Percentiles rank a stretch among this genome's conserved stretches.
Conservation (phyloP, 2,329 filamentous ascomycete genomes). For the Diatrype stigma region DNA sequence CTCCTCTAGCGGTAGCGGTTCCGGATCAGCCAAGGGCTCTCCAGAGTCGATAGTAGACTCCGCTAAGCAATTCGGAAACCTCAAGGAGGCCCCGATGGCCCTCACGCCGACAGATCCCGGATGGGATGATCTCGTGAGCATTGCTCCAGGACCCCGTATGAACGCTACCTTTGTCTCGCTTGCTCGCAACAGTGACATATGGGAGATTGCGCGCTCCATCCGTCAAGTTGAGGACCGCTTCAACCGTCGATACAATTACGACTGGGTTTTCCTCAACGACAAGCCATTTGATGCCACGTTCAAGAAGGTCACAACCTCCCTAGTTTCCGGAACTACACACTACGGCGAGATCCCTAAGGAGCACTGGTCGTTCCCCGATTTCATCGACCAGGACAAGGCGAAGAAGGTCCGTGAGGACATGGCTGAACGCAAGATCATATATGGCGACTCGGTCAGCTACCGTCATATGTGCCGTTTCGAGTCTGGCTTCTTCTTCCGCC, state of each 20-base stretch:
- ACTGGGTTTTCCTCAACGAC: conserved; percentile 99
- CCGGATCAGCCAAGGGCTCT: conserved; percentile 22
- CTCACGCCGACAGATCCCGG: conserved; percentile 48
- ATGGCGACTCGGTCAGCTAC: conserved; percentile 95
- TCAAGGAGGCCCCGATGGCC: conserved; percentile 45
- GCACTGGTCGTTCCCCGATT: conserved; percentile 96
- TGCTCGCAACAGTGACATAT: conserved; percentile 87
- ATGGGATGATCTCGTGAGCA: conserved; percentile 48
- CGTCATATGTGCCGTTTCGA: conserved; percentile 99
- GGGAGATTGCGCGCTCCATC: conserved; percentile 96
- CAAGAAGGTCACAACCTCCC: conserved; percentile 81
- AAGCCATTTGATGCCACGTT: conserved; percentile 89
- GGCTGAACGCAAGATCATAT: conserved; percentile 92
- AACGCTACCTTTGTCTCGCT: conserved; percentile 98
- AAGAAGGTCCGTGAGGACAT: conserved; percentile 89
- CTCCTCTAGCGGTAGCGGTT: conserved; percentile 4
- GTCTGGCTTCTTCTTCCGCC: conserved; percentile 98
- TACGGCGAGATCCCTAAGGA: conserved; percentile 87
- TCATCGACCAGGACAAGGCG: conserved; percentile 94
- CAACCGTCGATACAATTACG: conserved; percentile 94
- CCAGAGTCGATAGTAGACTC: conserved; percentile 21
- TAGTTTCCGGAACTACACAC: conserved; percentile 88
- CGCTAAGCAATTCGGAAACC: conserved; percentile 30
- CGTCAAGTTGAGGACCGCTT: conserved; percentile 97
- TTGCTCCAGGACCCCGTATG: conserved; percentile 68